phyloP scores from a whole-genome alignment of 345 rosid genomes.

The Hibiscus tridactylites region DNA sequence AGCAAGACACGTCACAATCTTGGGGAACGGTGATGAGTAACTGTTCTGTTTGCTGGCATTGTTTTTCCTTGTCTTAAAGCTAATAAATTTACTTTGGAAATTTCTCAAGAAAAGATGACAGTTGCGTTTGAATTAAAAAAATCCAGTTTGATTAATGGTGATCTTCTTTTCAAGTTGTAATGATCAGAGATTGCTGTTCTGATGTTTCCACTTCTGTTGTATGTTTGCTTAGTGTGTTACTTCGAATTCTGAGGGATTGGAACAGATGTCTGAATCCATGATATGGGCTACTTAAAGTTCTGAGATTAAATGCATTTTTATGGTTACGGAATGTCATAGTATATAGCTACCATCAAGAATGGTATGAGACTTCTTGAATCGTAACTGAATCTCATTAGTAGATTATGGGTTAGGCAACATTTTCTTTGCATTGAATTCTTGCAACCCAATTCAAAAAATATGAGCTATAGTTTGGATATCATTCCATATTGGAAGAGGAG shows the following conservation, averaged over 20 bases:
- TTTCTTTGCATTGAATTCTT: neutral
- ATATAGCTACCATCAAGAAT: neutral
- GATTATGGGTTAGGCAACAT: neutral
- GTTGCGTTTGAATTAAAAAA: neutral
- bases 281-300: neutral
- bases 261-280: neutral
- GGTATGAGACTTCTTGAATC: neutral
- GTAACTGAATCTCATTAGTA: neutral
- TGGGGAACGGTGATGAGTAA: neutral
- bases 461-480: neutral
- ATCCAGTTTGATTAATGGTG: neutral
- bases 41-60: neutral
- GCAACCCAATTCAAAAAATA: neutral
- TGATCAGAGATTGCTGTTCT: neutral
- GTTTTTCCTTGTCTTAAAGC: neutral
- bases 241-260: neutral
- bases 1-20: neutral
- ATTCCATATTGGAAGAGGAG: neutral
- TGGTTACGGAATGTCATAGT: neutral
- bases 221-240: neutral
- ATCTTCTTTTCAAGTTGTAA: neutral
- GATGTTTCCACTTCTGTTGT: neutral
- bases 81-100: neutral
- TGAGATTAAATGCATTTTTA: neutral
- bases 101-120: neutral